phyloP scores from a whole-genome alignment of 2,329 filamentous ascomycete species.

The Chlorencoelia australis region DNA sequence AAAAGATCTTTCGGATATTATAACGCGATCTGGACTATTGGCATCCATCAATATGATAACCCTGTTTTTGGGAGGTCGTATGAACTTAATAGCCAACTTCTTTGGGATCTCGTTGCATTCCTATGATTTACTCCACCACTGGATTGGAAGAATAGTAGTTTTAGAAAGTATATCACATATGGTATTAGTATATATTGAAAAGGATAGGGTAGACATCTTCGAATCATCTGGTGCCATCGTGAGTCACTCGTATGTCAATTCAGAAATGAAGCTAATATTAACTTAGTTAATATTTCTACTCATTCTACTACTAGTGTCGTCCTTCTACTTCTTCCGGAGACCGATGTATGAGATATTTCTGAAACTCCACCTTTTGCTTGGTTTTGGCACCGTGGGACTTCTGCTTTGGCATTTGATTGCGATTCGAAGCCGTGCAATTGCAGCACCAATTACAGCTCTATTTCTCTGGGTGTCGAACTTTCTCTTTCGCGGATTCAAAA shows the following conservation, averaged over 20 bases:
- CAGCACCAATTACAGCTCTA: constrained; percentile 3
- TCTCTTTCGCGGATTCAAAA: too few species aligned
- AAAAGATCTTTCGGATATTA: constrained; percentile 7
- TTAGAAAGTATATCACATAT: constrained; percentile 10
- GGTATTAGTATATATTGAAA: too few species aligned
- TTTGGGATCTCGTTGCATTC: constrained; percentile 11
- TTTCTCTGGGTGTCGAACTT: constrained; percentile 3
- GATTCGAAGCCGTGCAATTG: background rate
- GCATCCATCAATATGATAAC: constrained; percentile 14
- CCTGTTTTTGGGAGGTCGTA: constrained; percentile 13
- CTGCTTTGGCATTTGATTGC: background rate
- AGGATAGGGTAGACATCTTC: too few species aligned
- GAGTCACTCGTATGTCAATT: too few species aligned
- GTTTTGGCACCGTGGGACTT: background rate
- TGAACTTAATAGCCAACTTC: constrained; percentile 8
- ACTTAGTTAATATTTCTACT: constrained; percentile 1
- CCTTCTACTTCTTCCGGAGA: constrained; percentile 2
- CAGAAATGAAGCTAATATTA: too few species aligned
- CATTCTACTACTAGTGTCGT: constrained; percentile 1
- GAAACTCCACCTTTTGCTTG: constrained; percentile 4
- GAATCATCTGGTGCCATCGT: too few species aligned
- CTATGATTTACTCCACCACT: constrained; percentile 14
- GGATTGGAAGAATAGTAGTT: constrained; percentile 13
- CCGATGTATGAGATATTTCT: constrained; percentile 7
- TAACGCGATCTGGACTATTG: constrained; percentile 9